These are phyloP conservation scores for Neonectria hederae DNA, from an alignment of 2,329 filamentous ascomycete genomes.

Conservation along the genomic window DNA sequence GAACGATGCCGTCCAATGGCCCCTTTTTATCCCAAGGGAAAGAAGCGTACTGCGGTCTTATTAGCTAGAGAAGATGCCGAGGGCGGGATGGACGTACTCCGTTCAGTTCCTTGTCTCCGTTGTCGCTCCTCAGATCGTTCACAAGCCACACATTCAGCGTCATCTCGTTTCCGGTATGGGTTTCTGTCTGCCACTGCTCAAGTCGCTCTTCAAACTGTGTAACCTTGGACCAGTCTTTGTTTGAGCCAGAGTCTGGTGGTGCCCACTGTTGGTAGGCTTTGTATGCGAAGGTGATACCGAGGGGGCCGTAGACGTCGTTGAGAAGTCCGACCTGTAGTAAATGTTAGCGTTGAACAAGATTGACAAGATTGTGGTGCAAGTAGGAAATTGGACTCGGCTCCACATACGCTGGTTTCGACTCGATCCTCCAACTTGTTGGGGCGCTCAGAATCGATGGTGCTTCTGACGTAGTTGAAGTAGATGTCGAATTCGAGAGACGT, in stretches of 20 bases:
- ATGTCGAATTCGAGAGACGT: slow-evolving; percentile 19
- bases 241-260: slow-evolving; percentile 9
- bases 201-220: slow-evolving; percentile 5
- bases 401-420: slow-evolving; percentile 9
- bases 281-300: slow-evolving; percentile 13
- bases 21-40: slow-evolving; percentile 21
- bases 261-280: slow-evolving; percentile 14
- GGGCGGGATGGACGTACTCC: not conserved
- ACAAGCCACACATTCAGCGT: slow-evolving; percentile 22
- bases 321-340: slow-evolving; percentile 4
- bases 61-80: not conserved
- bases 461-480: slow-evolving; percentile 19
- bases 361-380: not conserved
- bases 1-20: slow-evolving; percentile 13
- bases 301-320: slow-evolving; percentile 5
- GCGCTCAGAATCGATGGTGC: slow-evolving; percentile 1
- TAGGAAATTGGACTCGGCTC: not conserved
- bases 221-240: slow-evolving; percentile 20
- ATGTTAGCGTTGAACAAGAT: not conserved
- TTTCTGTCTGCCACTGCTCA: slow-evolving; percentile 14
- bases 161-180: slow-evolving; percentile 13
- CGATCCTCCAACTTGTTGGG: slow-evolving; percentile 6
- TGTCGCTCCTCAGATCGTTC: slow-evolving; percentile 6
- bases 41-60: slow-evolving; percentile 2
- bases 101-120: slow-evolving; percentile 11